These are phyloP conservation scores for Fusarium sp. DNA, from an alignment of 2,329 filamentous ascomycete species.

Conservation along the genomic window DNA sequence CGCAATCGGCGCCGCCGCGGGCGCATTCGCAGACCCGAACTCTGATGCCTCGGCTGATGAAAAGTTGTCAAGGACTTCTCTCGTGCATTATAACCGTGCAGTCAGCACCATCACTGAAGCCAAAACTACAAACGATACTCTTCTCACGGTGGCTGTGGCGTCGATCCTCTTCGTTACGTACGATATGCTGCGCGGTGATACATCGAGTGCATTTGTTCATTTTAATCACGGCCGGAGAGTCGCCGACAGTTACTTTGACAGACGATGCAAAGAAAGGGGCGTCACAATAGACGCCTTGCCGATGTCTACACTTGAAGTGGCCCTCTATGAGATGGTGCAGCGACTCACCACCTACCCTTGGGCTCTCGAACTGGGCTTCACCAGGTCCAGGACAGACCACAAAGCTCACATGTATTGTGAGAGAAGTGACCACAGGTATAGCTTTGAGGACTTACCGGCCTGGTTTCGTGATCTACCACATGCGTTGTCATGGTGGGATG, in stretches of 20 bases:
- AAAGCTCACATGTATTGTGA: conserved; percentile 2
- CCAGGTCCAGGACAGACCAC: conserved; percentile 3
- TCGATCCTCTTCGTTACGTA: conserved; percentile 39
- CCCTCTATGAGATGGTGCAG: conserved; percentile 36
- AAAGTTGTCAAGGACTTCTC: conserved; percentile 16
- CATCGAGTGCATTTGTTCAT: conserved; percentile 29
- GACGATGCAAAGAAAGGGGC: conserved; percentile 25
- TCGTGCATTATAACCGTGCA: conserved; percentile 37
- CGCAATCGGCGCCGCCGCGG: conserved; percentile 32
- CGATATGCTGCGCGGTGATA: conserved; percentile 36
- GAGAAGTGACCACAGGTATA: conserved; percentile 17
- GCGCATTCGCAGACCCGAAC: conserved; percentile 22
- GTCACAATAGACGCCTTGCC: conserved; percentile 15
- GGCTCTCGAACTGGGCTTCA: conserved; percentile 27
- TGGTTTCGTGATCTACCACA: conserved; percentile 30
- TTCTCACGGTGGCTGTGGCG: conserved; percentile 33
- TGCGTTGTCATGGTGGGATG: conserved; percentile 36
- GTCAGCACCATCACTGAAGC: conserved; percentile 19
- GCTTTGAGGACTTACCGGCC: conserved; percentile 25
- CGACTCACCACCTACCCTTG: conserved; percentile 38
- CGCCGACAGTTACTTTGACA: conserved; percentile 31
- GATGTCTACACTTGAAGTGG: conserved; percentile 29
- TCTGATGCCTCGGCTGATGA: conserved; percentile 20
- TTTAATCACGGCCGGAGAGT: conserved; percentile 36
- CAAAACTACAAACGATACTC: not conserved